Base-by-base conservation (phyloP, 306 rosid genomes). In the Glycine latifolia region DNA sequence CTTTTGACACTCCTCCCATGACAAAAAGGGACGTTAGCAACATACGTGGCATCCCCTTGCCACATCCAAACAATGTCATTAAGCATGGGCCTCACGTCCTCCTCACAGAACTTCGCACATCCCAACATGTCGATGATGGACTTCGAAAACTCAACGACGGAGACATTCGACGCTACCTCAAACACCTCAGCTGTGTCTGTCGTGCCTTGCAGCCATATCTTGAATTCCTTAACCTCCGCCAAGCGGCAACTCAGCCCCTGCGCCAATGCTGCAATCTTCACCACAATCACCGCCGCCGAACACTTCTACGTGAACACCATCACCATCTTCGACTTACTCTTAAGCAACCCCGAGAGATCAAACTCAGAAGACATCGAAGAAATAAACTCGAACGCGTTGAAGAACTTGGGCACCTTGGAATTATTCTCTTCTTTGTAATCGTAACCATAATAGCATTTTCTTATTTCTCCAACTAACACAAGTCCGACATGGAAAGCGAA, bases 61-160 rank as follows among this genome's bases (percentile, higher is more conserved):
- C 97, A 93, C 33, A 91, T 89, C 97, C 97, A 93, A 8, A 93
- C 97, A 12, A 93, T 89, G 86, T 91, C 97, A 77, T 89, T 89
- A 83, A 93, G 39, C 4, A 90, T 89, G 7, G 97, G 89, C 86
- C 97, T 79, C 15, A 93, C 91, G 31, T 84, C 91, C 15, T 90
- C 91, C 10, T 90, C 93, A 52, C 89, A 93, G n/a, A 93, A 91
- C 87, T 84, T 90, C 0, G 76, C 82, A 55, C 89, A 93, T 79
- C 91, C 97, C 85, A 93, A 55, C 0, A 90, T 87, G 52, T 93
- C 97, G 13, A 94, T 94, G 81, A 93, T 73, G 49, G 97, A 90
- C 87, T 93, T 93, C 0, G 84, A 83, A 47, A 93, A 90, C 75
- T 93, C 91, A 0, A 93, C 97, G 33, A 93, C 84, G 62, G 93